Conservation (phyloP, 257 asterid species). For the Orobanche coerulescens region DNA sequence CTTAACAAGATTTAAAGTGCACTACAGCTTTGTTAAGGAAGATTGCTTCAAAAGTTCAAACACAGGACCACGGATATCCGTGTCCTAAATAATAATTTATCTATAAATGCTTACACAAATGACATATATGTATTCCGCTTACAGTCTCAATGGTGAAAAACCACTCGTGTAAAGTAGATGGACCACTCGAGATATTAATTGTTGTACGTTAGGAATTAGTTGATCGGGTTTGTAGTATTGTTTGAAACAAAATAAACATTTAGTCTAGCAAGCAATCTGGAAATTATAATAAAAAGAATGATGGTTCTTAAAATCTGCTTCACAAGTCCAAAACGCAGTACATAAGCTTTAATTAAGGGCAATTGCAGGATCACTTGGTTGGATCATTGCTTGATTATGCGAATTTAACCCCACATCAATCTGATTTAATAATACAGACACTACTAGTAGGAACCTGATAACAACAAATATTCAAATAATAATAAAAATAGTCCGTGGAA, state of each 20-base stretch:
- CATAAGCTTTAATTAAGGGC: background rate
- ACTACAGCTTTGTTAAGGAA: slow-evolving; percentile 5
- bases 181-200: background rate
- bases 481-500: background rate
- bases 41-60: background rate
- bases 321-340: background rate
- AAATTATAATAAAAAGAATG: background rate
- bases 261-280: background rate
- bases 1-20: slow-evolving; percentile 5
- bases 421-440: background rate
- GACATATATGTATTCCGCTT: background rate
- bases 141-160: background rate
- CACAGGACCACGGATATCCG: background rate
- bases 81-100: slow-evolving; percentile 3
- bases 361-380: slow-evolving; percentile 10
- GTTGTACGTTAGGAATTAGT: background rate
- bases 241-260: background rate
- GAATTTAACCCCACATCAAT: background rate
- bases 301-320: background rate
- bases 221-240: background rate
- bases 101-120: background rate
- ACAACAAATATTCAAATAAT: background rate
- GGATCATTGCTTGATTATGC: background rate
- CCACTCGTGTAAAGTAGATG: background rate
- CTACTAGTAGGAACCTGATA: background rate